These are phyloP conservation scores for Fusarium devonianum DNA, from an alignment of 2,329 filamentous ascomycete genomes.

Conservation along the genomic window DNA sequence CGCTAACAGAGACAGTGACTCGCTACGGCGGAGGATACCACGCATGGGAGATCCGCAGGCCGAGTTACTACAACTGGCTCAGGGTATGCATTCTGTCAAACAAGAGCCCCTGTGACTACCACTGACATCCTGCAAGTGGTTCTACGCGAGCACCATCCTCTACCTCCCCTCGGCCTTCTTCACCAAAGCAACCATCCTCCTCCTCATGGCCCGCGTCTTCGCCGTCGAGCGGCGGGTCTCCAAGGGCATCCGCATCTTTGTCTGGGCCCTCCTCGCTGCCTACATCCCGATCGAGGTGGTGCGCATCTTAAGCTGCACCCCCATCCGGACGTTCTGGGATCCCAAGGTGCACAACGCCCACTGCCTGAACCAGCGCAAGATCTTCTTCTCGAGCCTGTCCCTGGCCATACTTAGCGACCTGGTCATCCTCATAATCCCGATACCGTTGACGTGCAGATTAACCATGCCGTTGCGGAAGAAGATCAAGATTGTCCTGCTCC, in stretches of 20 bases:
- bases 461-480: slow-evolving; percentile 25
- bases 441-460: slow-evolving; percentile 30
- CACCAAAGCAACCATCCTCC: slow-evolving; percentile 34
- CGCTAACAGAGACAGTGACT: slow-evolving; percentile 25
- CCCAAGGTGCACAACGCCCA: slow-evolving; percentile 33
- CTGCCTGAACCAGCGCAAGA: slow-evolving; percentile 47
- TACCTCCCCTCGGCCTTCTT: slow-evolving; percentile 35
- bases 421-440: slow-evolving; percentile 26
- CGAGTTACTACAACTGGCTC: slow-evolving; percentile 30
- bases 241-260: slow-evolving; percentile 27
- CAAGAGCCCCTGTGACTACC: fast-evolving
- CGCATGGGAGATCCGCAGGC: slow-evolving; percentile 30
- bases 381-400: slow-evolving; percentile 30
- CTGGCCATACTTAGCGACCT: slow-evolving; percentile 31
- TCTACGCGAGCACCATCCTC: slow-evolving; percentile 32
- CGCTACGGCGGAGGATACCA: slow-evolving; percentile 31
- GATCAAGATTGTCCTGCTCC: slow-evolving; percentile 32
- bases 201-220: slow-evolving; percentile 36
- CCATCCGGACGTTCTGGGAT: slow-evolving; percentile 52
- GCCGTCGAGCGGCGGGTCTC: slow-evolving; percentile 24
- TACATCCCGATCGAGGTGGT: slow-evolving; percentile 42
- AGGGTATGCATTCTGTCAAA: slow-evolving; percentile 9
- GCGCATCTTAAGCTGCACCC: slow-evolving; percentile 52
- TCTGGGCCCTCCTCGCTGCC: slow-evolving; percentile 23
- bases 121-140: slow-evolving; percentile 25